phyloP scores from a whole-genome alignment of 306 rosid genomes.

The Clitoria ternatea region DNA sequence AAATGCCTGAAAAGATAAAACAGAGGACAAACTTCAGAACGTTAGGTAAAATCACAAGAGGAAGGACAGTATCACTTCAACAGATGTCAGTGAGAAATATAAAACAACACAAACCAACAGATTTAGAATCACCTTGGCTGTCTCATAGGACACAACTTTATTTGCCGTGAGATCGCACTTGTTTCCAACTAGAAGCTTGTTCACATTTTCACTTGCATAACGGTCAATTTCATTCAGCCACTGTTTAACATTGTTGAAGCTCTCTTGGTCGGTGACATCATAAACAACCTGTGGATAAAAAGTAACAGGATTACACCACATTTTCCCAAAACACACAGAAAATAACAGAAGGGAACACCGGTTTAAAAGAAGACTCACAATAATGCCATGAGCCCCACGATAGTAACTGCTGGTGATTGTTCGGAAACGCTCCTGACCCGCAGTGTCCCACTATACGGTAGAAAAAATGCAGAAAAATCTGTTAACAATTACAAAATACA shows the following conservation, averaged over 20 bases:
- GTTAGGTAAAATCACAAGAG: neutral
- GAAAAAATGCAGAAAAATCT: constrained; percentile 19
- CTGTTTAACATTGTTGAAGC: constrained; percentile 78
- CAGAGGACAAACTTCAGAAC: constrained; percentile 7
- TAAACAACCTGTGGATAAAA: constrained; percentile 53
- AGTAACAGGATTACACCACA: constrained; percentile 11
- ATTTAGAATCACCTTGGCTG: constrained; percentile 52
- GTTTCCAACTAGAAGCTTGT: constrained; percentile 78
- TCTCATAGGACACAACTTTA: constrained; percentile 68
- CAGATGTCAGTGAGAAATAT: neutral
- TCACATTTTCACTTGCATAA: constrained; percentile 76
- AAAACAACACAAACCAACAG: neutral
- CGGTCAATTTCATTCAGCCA: constrained; percentile 85
- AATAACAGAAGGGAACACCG: neutral
- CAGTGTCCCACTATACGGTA: constrained; percentile 91
- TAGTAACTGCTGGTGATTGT: constrained; percentile 99
- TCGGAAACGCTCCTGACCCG: constrained; percentile 99
- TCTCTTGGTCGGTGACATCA: constrained; percentile 81
- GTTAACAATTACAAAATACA: constrained; percentile 18
- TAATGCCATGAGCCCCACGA: constrained; percentile 99
- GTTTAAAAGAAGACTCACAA: constrained; percentile 49
- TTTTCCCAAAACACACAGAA: constrained; percentile 8
- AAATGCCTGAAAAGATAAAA: constrained; percentile 50
- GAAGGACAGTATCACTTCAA: neutral
- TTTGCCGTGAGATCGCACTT: constrained; percentile 64